Conservation (phyloP, 2,329 filamentous ascomycete species). For the Nannizzia gypsea region DNA sequence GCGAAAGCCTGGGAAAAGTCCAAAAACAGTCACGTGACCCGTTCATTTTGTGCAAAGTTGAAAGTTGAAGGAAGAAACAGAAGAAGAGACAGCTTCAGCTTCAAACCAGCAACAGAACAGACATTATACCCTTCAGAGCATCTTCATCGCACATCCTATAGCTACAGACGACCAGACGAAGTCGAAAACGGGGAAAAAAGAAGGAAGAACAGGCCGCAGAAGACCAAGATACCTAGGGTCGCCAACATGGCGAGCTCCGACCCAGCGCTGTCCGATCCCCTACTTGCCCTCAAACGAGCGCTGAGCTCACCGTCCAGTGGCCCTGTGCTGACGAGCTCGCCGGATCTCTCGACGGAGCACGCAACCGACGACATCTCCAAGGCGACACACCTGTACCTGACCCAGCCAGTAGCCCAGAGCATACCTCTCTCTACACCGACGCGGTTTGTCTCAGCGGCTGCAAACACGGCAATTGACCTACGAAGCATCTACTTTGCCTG, state of each 20-base stretch:
- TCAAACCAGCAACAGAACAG: not conserved
- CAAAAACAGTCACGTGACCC: too few relatives aligned
- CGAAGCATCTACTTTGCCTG: conserved; percentile 95
- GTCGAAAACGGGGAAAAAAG: not conserved
- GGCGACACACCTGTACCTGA: conserved; percentile 71
- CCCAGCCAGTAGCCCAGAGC: conserved; percentile 46
- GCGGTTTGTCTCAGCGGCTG: conserved; percentile 69
- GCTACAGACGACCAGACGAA: not conserved
- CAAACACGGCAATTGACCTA: conserved; percentile 60
- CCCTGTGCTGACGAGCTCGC: conserved; percentile 61
- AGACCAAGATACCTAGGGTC: not conserved
- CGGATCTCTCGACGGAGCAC: conserved; percentile 51
- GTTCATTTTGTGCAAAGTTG: not conserved
- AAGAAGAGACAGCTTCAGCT: not conserved
- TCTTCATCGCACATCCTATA: not conserved
- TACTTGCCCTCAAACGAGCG: conserved; percentile 70
- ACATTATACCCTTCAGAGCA: not conserved
- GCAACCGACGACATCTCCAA: conserved; percentile 52
- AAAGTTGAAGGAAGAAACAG: not conserved
- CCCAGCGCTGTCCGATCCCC: conserved; percentile 51
- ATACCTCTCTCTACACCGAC: conserved; percentile 63
- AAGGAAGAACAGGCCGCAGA: not conserved
- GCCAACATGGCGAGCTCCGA: conserved; percentile 29
- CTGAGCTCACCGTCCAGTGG: conserved; percentile 57
- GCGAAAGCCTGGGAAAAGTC: too few relatives aligned